These are phyloP conservation scores for Pseudocercospora musae DNA, from an alignment of 2,329 filamentous ascomycete species.

Conservation along the genomic window DNA sequence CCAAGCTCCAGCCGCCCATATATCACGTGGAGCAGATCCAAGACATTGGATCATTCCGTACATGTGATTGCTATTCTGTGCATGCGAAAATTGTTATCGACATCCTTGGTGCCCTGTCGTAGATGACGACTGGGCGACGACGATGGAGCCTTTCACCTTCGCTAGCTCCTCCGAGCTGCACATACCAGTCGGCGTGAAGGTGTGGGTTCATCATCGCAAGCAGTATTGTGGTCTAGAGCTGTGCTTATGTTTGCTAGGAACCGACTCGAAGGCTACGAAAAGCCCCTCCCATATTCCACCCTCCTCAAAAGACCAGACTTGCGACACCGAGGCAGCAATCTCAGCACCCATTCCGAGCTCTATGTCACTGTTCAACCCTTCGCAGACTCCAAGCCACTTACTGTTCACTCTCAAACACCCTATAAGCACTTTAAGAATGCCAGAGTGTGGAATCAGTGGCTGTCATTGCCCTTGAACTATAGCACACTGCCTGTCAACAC, in stretches of 20 bases:
- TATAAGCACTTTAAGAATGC: slow-evolving; percentile 83
- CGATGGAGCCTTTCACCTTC: slow-evolving; percentile 95
- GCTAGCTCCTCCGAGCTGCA: slow-evolving; percentile 82
- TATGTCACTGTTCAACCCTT: slow-evolving; percentile 92
- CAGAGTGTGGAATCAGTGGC: slow-evolving; percentile 90
- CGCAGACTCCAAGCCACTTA: slow-evolving; percentile 92
- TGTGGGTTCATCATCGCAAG: slow-evolving; percentile 47
- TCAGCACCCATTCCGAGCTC: slow-evolving; percentile 78
- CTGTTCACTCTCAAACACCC: slow-evolving; percentile 84
- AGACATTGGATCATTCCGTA: not conserved
- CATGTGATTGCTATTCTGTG: not conserved
- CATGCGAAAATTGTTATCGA: not conserved
- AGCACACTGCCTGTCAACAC: slow-evolving; percentile 76
- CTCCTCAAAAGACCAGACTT: slow-evolving; percentile 76
- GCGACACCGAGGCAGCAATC: slow-evolving; percentile 82
- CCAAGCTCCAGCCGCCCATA: not conserved
- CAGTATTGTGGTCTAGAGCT: slow-evolving; percentile 23
- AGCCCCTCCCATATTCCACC: slow-evolving; percentile 70
- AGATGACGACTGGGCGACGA: not conserved
- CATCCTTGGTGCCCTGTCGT: not conserved
- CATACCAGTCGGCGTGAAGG: slow-evolving; percentile 63
- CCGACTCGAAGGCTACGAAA: slow-evolving; percentile 74
- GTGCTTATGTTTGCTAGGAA: slow-evolving; percentile 41
- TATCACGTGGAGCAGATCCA: slow-evolving; percentile 1
- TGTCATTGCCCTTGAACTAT: slow-evolving; percentile 80